phyloP scores from a whole-genome alignment of 441 rosid genomes.

The Macaranga tanarius region DNA sequence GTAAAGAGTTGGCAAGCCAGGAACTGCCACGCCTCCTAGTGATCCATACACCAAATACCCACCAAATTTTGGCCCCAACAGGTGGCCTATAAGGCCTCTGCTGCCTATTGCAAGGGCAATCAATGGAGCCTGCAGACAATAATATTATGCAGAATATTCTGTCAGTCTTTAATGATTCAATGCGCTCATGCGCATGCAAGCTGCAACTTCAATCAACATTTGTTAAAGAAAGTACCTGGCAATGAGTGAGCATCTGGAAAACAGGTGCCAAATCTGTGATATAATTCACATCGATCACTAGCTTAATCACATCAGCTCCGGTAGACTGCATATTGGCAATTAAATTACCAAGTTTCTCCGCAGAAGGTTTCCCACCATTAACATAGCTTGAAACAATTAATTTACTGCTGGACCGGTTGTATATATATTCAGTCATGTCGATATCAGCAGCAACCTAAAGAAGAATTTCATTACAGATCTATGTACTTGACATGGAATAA shows the following conservation, averaged over 20 bases:
- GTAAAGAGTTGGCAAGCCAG: slow-evolving; percentile 54
- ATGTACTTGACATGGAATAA: too few species aligned
- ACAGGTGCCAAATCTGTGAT: slow-evolving; percentile 43
- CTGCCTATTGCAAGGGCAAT: slow-evolving; percentile 52
- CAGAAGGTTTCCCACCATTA: slow-evolving; percentile 36
- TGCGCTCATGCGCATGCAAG: too few species aligned
- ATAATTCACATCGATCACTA: slow-evolving; percentile 39
- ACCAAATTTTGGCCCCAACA: slow-evolving; percentile 59
- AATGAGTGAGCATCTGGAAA: slow-evolving; percentile 42
- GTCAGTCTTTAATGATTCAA: too few species aligned
- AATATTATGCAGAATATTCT: too few species aligned
- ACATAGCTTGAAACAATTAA: slow-evolving; percentile 40
- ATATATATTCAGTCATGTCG: slow-evolving; percentile 29
- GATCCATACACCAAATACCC: slow-evolving; percentile 60
- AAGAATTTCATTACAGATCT: background rate
- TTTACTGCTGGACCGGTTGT: slow-evolving; percentile 29
- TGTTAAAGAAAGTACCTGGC: slow-evolving; percentile 34
- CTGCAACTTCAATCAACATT: too few species aligned
- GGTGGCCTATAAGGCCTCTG: slow-evolving; percentile 55
- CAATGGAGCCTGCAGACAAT: slow-evolving; percentile 43
- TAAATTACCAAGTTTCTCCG: slow-evolving; percentile 42
- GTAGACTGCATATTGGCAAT: slow-evolving; percentile 45
- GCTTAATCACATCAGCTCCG: slow-evolving; percentile 48
- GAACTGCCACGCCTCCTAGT: slow-evolving; percentile 41
- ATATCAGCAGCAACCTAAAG: slow-evolving; percentile 35